Evolutionary conservation across 495 filamentous ascomycete genomes (phyloP).

Genomic region (Terfezia claveryi): DNA sequence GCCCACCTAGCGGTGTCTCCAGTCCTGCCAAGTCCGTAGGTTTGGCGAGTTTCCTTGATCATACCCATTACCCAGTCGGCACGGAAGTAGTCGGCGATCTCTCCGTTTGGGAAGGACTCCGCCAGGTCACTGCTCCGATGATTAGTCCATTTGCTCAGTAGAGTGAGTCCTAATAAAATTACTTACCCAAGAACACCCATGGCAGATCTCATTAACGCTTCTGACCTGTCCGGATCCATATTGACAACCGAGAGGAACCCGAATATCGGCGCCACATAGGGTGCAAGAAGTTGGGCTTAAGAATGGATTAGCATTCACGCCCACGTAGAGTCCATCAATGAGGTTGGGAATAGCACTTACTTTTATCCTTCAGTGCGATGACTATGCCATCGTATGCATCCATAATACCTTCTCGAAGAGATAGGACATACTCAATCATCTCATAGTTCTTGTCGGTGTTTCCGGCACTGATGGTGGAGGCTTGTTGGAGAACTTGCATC

Average conservation of each 20-base stretch:
- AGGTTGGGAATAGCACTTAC: constrained; percentile 25
- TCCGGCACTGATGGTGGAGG: constrained; percentile 41
- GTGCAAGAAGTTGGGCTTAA: constrained; percentile 45
- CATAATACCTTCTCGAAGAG: constrained; percentile 90
- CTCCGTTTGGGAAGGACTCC: constrained; percentile 77
- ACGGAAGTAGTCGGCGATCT: constrained; percentile 62
- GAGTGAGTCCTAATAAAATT: background rate
- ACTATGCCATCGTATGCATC: constrained; percentile 96
- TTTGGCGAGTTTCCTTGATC: constrained; percentile 68
- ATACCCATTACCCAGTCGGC: constrained; percentile 72
- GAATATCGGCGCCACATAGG: constrained; percentile 73
- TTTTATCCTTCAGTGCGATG: constrained; percentile 73
- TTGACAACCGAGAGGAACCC: constrained; percentile 62
- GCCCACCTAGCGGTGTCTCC: constrained; percentile 93
- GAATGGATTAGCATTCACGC: background rate
- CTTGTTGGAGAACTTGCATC: constrained; percentile 81
- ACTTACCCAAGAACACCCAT: constrained; percentile 94
- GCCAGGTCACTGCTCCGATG: constrained; percentile 52
- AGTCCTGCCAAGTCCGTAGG: constrained; percentile 70
- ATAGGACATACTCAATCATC: constrained; percentile 87
- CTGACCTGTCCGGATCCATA: constrained; percentile 64
- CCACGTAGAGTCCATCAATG: background rate
- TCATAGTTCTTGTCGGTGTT: constrained; percentile 36
- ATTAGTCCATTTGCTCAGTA: constrained; percentile 20
- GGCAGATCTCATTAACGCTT: constrained; percentile 68